A percentile compares a stretch with the other conserved stretches of the same genome.
phyloP scores from a whole-genome alignment of 495 filamentous ascomycete genomes.

The Neurospora sp. region DNA sequence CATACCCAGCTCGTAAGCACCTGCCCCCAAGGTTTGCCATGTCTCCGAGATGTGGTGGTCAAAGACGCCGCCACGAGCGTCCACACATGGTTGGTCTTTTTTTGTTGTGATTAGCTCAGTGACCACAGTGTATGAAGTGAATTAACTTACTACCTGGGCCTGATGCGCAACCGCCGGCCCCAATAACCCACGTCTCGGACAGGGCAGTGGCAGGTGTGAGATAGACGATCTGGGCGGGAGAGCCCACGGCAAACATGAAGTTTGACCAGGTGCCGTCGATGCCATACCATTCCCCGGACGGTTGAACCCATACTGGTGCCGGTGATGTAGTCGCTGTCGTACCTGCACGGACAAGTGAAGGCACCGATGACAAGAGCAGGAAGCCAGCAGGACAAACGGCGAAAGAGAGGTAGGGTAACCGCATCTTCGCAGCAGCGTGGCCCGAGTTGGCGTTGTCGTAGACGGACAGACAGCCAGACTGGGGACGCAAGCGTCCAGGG shows the following conservation, averaged over 20 bases:
- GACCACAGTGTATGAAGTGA: not conserved
- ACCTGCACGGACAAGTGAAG: slow-evolving; percentile 22
- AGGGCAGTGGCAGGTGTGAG: slow-evolving; percentile 47
- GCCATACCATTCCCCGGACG: slow-evolving; percentile 36
- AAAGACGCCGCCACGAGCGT: slow-evolving; percentile 46
- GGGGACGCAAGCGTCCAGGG: slow-evolving; percentile 5
- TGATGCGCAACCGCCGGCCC: slow-evolving; percentile 37
- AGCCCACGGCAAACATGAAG: slow-evolving; percentile 45
- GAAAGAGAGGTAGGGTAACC: slow-evolving; percentile 23
- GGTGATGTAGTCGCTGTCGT: slow-evolving; percentile 1
- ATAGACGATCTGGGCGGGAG: slow-evolving; percentile 46
- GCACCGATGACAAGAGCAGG: slow-evolving; percentile 26
- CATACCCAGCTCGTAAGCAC: slow-evolving; percentile 43
- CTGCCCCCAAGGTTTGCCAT: slow-evolving; percentile 42
- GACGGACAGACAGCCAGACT: slow-evolving; percentile 7
- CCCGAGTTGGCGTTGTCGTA: slow-evolving; percentile 10
- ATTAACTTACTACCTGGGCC: slow-evolving; percentile 20
- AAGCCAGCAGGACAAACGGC: slow-evolving; percentile 20
- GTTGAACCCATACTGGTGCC: slow-evolving; percentile 31
- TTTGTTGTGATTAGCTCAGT: slow-evolving; percentile 14
- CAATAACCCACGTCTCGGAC: slow-evolving; percentile 49
- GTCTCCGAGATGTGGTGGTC: slow-evolving; percentile 39
- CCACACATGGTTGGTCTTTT: slow-evolving; percentile 28
- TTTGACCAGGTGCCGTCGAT: slow-evolving; percentile 44
- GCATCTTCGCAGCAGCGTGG: slow-evolving; percentile 25